phyloP scores from a whole-genome alignment of 805 yeast genomes.

The Brettanomyces sp. region DNA sequence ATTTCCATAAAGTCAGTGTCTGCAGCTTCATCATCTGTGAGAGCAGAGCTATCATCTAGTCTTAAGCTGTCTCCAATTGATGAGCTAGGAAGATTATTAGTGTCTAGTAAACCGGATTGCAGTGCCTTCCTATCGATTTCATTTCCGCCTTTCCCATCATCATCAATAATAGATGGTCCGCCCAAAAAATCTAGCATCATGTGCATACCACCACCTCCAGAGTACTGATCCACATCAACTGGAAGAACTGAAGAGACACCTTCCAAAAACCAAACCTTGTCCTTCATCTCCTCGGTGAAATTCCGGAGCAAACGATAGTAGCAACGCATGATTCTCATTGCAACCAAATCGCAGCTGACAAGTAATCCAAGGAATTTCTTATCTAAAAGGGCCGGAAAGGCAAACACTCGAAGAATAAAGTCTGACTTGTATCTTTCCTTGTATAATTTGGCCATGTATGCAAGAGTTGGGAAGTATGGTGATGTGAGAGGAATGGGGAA shows the following conservation, averaged over 20 bases:
- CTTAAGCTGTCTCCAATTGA: conserved; percentile 34
- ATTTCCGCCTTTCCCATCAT: conserved; percentile 25
- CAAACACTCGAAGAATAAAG: conserved; percentile 77
- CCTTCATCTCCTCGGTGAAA: conserved; percentile 80
- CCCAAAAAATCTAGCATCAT: conserved; percentile 86
- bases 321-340: conserved; percentile 85
- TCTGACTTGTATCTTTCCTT: conserved; percentile 77
- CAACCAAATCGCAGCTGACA: conserved; percentile 76
- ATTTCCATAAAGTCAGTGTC: conserved; percentile 17
- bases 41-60: conserved; percentile 40
- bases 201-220: conserved; percentile 88
- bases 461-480: conserved; percentile 80
- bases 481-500: conserved; percentile 79
- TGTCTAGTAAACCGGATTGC: conserved; percentile 38
- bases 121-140: conserved; percentile 36
- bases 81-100: conserved; percentile 49
- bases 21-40: conserved; percentile 35
- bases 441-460: conserved; percentile 75
- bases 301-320: conserved; percentile 75
- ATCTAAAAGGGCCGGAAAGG: conserved; percentile 88
- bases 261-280: conserved; percentile 87
- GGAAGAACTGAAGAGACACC: conserved; percentile 86
- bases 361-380: conserved; percentile 66
- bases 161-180: conserved; percentile 37
- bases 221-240: conserved; percentile 82